These are phyloP conservation scores for Neopestalotiopsis clavispora DNA, from an alignment of 2,329 filamentous ascomycete species.

Conservation along the genomic window DNA sequence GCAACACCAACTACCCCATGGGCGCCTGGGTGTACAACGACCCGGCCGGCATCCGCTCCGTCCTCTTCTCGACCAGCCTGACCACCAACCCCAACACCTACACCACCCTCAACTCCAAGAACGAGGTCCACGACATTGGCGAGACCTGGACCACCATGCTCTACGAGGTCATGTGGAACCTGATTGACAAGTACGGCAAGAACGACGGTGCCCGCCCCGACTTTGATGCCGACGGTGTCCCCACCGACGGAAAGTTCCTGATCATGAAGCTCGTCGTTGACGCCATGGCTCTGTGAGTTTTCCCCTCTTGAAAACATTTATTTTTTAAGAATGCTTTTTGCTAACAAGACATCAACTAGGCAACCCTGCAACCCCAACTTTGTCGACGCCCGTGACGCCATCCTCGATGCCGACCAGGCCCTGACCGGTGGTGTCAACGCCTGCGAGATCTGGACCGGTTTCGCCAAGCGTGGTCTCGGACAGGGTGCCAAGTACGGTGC, in stretches of 20 bases:
- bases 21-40: slow-evolving; percentile 50
- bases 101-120: slow-evolving; percentile 40
- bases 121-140: slow-evolving; percentile 49
- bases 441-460: slow-evolving; percentile 55
- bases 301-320: slow-evolving; percentile 3
- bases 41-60: slow-evolving; percentile 46
- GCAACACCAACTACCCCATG: slow-evolving; percentile 48
- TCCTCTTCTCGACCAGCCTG: slow-evolving; percentile 50
- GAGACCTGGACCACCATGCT: slow-evolving; percentile 56
- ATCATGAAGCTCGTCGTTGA: slow-evolving; percentile 54
- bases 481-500: slow-evolving; percentile 33
- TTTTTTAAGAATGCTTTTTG: slow-evolving; percentile 1
- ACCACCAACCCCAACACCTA: slow-evolving; percentile 51
- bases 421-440: slow-evolving; percentile 52
- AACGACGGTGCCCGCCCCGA: slow-evolving; percentile 43
- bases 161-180: slow-evolving; percentile 58
- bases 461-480: slow-evolving; percentile 57
- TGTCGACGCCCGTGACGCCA: slow-evolving; percentile 51
- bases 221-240: slow-evolving; percentile 45
- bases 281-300: slow-evolving; percentile 47
- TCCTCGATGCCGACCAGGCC: slow-evolving; percentile 52
- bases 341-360: slow-evolving; percentile 19
- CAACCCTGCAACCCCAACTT: slow-evolving; percentile 58
- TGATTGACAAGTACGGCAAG: slow-evolving; percentile 56
- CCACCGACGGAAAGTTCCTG: slow-evolving; percentile 52